Evolutionary conservation across 2,329 filamentous ascomycete genomes (phyloP).

Genomic region (Parasarocladium wereldwijsianum): DNA sequence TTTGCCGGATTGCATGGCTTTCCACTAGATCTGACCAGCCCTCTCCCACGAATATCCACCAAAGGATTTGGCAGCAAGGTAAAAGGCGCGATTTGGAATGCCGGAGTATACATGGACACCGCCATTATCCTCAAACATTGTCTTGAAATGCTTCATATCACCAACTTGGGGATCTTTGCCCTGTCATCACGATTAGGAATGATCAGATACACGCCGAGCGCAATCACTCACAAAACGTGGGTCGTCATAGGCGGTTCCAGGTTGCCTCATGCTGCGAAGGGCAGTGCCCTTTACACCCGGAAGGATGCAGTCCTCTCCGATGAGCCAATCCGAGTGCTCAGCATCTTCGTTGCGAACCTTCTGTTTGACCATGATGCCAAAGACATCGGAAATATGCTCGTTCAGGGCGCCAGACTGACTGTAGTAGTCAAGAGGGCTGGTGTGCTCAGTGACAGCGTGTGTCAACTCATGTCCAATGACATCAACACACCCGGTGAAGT

Average conservation of each 20-base stretch:
- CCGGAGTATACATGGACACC: slow-evolving; percentile 42
- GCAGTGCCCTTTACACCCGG: slow-evolving; percentile 34
- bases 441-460: slow-evolving; percentile 38
- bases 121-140: slow-evolving; percentile 29
- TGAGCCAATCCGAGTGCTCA: slow-evolving; percentile 35
- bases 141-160: slow-evolving; percentile 28
- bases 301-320: slow-evolving; percentile 36
- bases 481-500: slow-evolving; percentile 36
- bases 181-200: slow-evolving; percentile 11
- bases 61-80: slow-evolving; percentile 28
- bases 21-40: slow-evolving; percentile 38
- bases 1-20: slow-evolving; percentile 27
- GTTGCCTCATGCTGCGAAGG: slow-evolving; percentile 37
- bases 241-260: slow-evolving; percentile 37
- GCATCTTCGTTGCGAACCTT: slow-evolving; percentile 28
- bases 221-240: slow-evolving; percentile 28
- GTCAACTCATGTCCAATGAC: slow-evolving; percentile 44
- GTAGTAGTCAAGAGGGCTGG: slow-evolving; percentile 32
- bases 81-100: slow-evolving; percentile 43
- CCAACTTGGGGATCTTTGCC: slow-evolving; percentile 38
- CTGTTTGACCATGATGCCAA: slow-evolving; percentile 44
- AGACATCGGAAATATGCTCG: slow-evolving; percentile 40
- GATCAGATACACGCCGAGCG: background rate
- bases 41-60: slow-evolving; percentile 40
- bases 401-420: slow-evolving; percentile 39